A percentile compares a stretch with the other conserved stretches of the same genome.
These are phyloP conservation scores for Uronychia binucleata DNA, from an alignment of 73 alveolate species.

Conservation along the genomic window DNA sequence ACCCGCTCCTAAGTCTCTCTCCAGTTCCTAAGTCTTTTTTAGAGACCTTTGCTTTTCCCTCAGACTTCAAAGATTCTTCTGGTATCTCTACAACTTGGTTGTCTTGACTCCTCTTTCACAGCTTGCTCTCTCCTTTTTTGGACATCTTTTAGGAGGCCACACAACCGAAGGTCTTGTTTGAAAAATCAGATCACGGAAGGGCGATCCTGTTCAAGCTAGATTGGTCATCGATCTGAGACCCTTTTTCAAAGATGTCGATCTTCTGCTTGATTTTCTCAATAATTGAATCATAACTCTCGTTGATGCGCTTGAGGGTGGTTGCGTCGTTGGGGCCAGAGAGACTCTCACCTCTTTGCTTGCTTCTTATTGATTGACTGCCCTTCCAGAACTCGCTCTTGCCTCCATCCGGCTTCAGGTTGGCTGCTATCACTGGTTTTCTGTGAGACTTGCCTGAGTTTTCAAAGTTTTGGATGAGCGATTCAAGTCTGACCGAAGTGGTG, in stretches of 20 bases:
- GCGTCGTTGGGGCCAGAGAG: too few species aligned
- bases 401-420: neutral
- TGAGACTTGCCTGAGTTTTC: neutral
- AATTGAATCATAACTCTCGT: neutral
- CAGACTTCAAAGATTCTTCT: too few species aligned
- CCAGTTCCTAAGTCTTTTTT: too few species aligned
- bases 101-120: too few species aligned
- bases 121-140: too few species aligned
- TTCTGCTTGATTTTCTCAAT: too few species aligned
- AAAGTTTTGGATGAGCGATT: neutral
- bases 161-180: too few species aligned
- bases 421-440: neutral
- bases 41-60: too few species aligned
- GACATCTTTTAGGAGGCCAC: too few species aligned
- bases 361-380: neutral
- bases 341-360: neutral
- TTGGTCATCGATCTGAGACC: neutral
- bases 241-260: neutral
- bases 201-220: neutral
- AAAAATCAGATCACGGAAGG: neutral
- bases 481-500: neutral
- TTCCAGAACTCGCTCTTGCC: neutral
- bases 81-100: too few species aligned
- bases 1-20: too few species aligned
- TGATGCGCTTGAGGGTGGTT: neutral